Evolutionary conservation across 2,329 filamentous ascomycete genomes (phyloP).

Genomic region (Ustilaginoidea virens): DNA sequence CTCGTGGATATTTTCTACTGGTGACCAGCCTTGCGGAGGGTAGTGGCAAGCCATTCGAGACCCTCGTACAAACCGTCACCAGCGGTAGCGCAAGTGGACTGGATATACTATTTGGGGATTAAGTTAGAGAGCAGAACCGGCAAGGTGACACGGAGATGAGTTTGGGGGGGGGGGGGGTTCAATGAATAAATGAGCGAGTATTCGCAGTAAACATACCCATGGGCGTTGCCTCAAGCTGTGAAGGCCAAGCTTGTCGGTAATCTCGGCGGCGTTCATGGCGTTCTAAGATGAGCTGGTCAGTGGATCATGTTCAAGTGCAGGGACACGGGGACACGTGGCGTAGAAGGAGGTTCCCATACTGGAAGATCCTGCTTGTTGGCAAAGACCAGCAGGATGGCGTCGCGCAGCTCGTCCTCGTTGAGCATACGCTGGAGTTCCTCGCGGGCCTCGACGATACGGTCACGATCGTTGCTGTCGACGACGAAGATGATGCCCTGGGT

Average conservation of each 20-base stretch:
- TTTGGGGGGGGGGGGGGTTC: not conserved
- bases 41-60: slow-evolving; percentile 82
- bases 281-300: slow-evolving; percentile 42
- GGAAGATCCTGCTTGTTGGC: slow-evolving; percentile 99
- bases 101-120: slow-evolving; percentile 59
- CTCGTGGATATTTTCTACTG: slow-evolving; percentile 36
- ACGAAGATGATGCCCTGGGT: slow-evolving; percentile 99
- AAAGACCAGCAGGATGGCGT: slow-evolving; percentile 92
- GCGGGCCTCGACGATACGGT: slow-evolving; percentile 91
- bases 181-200: too few relatives aligned
- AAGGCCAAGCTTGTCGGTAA: slow-evolving; percentile 99
- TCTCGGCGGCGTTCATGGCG: slow-evolving; percentile 99
- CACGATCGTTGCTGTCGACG: slow-evolving; percentile 96
- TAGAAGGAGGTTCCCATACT: slow-evolving; percentile 39
- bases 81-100: slow-evolving; percentile 97
- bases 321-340: not conserved
- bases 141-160: slow-evolving; percentile 1
- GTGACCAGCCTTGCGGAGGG: slow-evolving; percentile 60
- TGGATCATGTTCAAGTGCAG: not conserved
- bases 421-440: slow-evolving; percentile 97
- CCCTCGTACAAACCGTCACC: slow-evolving; percentile 99
- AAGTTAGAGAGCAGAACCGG: slow-evolving; percentile 8
- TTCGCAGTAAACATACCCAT: slow-evolving; percentile 60
- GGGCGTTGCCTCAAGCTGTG: slow-evolving; percentile 97
- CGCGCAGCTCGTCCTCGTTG: slow-evolving; percentile 96